These are phyloP conservation scores for Penicillium sp. DNA, from an alignment of 2,329 filamentous ascomycete species.

Conservation along the genomic window DNA sequence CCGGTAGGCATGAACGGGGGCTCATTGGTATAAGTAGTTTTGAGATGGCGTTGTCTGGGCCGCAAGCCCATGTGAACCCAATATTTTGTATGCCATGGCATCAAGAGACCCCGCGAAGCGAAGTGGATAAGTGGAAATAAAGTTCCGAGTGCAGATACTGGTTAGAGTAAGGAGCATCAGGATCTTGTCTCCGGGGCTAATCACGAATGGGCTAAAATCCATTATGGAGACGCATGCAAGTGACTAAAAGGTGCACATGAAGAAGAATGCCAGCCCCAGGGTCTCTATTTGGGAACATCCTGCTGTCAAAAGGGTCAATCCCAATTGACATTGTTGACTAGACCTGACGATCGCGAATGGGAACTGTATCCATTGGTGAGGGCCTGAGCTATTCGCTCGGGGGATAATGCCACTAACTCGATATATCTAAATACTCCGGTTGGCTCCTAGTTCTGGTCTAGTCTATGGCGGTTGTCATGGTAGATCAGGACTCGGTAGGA, in stretches of 20 bases:
- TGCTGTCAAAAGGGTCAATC: not conserved
- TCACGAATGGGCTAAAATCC: not conserved
- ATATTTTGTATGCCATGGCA: not conserved
- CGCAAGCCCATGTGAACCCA: not conserved
- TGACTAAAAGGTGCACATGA: not conserved
- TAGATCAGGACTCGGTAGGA: not conserved
- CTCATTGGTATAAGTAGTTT: not conserved
- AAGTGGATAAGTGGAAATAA: not conserved
- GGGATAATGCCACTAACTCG: not conserved
- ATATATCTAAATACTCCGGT: not conserved
- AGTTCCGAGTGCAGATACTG: not conserved
- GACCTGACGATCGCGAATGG: not conserved
- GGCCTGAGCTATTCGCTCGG: not conserved
- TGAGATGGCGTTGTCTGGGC: not conserved
- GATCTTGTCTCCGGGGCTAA: not conserved
- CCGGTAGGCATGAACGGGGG: not conserved
- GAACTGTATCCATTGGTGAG: not conserved
- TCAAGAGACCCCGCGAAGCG: not conserved
- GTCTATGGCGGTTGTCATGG: not conserved
- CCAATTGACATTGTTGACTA: not conserved
- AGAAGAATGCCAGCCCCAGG: not conserved
- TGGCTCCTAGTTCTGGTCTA: not conserved
- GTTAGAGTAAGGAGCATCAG: not conserved
- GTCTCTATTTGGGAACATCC: not conserved
- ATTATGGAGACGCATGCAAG: not conserved